Conservation (phyloP, 129 eudicot genomes). For the Flaveria brownii region DNA sequence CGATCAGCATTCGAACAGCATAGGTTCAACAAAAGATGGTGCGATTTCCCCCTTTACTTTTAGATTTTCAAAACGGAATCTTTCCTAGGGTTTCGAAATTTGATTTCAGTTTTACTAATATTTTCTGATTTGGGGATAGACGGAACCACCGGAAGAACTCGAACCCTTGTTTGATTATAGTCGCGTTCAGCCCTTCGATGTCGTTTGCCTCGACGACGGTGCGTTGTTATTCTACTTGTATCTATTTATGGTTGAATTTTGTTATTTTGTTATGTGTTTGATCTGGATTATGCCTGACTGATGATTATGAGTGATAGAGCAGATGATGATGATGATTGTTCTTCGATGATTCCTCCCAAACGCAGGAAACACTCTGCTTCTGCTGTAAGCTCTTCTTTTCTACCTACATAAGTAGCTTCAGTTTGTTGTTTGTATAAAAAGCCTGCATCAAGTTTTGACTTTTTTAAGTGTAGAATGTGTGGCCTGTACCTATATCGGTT, state of each 20-base stretch:
- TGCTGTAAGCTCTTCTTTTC: conserved; percentile 36
- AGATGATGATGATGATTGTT: conserved; percentile 49
- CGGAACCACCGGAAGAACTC: conserved; percentile 62
- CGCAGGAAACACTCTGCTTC: conserved; percentile 42
- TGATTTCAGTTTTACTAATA: neutral
- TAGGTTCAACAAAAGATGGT: conserved; percentile 22
- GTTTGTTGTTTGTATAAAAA: conserved; percentile 9
- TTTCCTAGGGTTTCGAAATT: conserved; percentile 37
- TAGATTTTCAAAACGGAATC: neutral
- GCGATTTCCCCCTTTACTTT: conserved; percentile 3
- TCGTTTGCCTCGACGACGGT: conserved; percentile 55
- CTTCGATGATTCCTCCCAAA: conserved; percentile 36
- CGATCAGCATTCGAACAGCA: neutral
- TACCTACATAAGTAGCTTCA: neutral
- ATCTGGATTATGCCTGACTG: conserved; percentile 7
- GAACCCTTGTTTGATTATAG: conserved; percentile 90
- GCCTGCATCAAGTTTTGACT: neutral
- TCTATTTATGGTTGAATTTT: neutral
- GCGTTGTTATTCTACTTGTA: conserved; percentile 5
- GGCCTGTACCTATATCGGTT: neutral
- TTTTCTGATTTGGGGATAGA: conserved; percentile 33
- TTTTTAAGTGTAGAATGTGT: neutral
- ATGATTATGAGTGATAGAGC: conserved; percentile 11
- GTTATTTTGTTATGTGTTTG: neutral
- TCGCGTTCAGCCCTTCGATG: conserved; percentile 67